These are phyloP conservation scores for Chernovozyma sophiae-reginae DNA, from an alignment of 1,139 yeast species.

Conservation along the genomic window DNA sequence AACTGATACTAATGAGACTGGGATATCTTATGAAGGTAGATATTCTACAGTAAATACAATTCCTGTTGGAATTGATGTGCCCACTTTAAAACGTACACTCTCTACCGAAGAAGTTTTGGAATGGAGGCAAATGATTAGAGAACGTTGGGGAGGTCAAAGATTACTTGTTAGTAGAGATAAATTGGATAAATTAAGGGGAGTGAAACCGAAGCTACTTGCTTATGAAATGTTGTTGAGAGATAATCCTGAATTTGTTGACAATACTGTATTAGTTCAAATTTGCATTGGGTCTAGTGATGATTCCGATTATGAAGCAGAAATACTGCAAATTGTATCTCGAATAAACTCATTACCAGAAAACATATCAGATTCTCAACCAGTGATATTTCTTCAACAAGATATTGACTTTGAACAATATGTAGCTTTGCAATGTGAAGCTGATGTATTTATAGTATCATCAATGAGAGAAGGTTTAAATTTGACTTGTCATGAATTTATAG, in stretches of 20 bases:
- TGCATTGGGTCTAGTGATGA: slow-evolving; percentile 60
- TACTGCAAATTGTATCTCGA: slow-evolving; percentile 75
- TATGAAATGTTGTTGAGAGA: slow-evolving; percentile 71
- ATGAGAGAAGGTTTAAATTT: slow-evolving; percentile 96
- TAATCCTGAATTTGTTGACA: slow-evolving; percentile 68
- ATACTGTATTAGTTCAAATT: slow-evolving; percentile 77
- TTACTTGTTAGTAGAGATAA: slow-evolving; percentile 87
- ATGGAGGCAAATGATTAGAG: slow-evolving; percentile 71
- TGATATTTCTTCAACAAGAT: slow-evolving; percentile 82
- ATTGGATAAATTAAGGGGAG: slow-evolving; percentile 81
- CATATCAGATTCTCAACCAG: slow-evolving; percentile 78
- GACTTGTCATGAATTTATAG: slow-evolving; percentile 91
- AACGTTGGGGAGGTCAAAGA: slow-evolving; percentile 69
- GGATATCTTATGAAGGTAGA: slow-evolving; percentile 65
- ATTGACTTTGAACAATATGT: slow-evolving; percentile 85
- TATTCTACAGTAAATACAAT: slow-evolving; percentile 63
- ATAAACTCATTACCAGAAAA: slow-evolving; percentile 75
- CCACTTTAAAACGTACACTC: slow-evolving; percentile 46
- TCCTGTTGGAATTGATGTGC: slow-evolving; percentile 88
- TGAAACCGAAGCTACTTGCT: slow-evolving; percentile 81
- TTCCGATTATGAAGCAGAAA: slow-evolving; percentile 62
- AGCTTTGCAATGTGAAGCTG: slow-evolving; percentile 84
- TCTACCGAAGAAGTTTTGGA: slow-evolving; percentile 50
- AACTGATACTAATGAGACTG: slow-evolving; percentile 75
- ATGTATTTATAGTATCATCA: slow-evolving; percentile 79